phyloP scores from a whole-genome alignment of 202 grass and related monocot species.

The Cymbopogon flexuosus region DNA sequence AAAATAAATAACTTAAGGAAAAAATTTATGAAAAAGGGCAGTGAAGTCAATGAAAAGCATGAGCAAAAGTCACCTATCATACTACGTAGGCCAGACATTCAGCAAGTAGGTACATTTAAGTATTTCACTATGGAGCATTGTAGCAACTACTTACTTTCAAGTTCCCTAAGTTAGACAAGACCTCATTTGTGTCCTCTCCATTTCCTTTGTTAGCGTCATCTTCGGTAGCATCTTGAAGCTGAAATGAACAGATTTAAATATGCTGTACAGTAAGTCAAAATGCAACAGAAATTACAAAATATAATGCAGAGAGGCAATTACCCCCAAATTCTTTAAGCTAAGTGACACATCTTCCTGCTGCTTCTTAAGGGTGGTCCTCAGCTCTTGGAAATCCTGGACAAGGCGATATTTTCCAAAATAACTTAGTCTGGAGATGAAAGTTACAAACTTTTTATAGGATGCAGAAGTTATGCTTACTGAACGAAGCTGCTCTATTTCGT shows the following conservation, averaged over 20 bases:
- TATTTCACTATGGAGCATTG: neutral
- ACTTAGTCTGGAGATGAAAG: neutral
- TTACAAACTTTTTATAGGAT: neutral
- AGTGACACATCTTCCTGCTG: constrained; percentile 82
- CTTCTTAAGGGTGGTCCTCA: constrained; percentile 79
- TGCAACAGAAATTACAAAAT: constrained; percentile 1
- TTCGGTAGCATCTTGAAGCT: constrained; percentile 45
- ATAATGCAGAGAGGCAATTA: constrained; percentile 32
- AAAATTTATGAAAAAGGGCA: neutral
- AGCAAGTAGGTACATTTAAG: constrained; percentile 12
- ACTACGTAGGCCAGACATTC: constrained; percentile 9
- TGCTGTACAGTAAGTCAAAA: neutral
- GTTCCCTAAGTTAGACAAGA: constrained; percentile 19
- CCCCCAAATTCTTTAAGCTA: constrained; percentile 73
- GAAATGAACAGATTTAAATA: constrained; percentile 24
- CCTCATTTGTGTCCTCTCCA: constrained; percentile 35
- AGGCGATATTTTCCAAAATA: constrained; percentile 13
- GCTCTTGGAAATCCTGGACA: constrained; percentile 75
- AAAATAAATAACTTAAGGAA: neutral
- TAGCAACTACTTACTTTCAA: constrained; percentile 39
- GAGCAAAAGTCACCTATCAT: neutral
- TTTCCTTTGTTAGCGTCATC: constrained; percentile 30
- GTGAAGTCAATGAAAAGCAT: neutral
- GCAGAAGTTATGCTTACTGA: constrained; percentile 44
- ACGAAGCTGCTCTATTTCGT: constrained; percentile 68